These are phyloP conservation scores for Lactifluus subvellereus DNA, from an alignment of 768 basidiomycete genomes.

Conservation along the genomic window DNA sequence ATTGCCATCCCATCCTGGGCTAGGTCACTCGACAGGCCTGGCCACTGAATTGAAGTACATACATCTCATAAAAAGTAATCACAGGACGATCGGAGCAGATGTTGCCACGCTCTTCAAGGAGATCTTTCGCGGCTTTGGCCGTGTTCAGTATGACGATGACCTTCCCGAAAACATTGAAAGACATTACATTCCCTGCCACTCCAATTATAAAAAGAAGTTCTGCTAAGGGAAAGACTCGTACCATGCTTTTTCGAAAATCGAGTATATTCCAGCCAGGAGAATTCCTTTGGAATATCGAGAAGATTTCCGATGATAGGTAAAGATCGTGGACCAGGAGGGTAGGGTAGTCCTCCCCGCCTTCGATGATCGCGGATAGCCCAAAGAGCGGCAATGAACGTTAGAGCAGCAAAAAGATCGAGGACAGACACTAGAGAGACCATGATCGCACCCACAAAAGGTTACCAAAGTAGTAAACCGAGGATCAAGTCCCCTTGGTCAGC, in stretches of 20 bases:
- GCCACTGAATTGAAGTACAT: not conserved
- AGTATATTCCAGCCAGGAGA: constrained; percentile 9
- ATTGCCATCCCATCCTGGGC: constrained; percentile 1
- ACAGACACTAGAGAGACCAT: not conserved
- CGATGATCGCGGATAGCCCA: not conserved
- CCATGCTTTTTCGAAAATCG: not conserved
- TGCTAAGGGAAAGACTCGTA: not conserved
- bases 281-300: constrained; percentile 10
- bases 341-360: not conserved
- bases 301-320: constrained; percentile 11
- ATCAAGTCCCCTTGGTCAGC: too few species aligned
- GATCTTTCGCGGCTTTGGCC: constrained; percentile 38
- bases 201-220: not conserved
- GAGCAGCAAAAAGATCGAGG: not conserved
- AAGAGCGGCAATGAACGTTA: not conserved
- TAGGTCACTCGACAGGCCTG: not conserved
- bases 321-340: constrained; percentile 14
- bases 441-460: not conserved
- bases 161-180: constrained; percentile 38
- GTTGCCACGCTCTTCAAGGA: constrained; percentile 49
- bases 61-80: constrained; percentile 7
- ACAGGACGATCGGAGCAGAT: constrained; percentile 23
- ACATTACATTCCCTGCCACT: not conserved
- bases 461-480: not conserved
- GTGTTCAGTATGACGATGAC: constrained; percentile 47